phyloP scores from a whole-genome alignment of 2,329 filamentous ascomycete species.

The Colletotrichum paranaense region DNA sequence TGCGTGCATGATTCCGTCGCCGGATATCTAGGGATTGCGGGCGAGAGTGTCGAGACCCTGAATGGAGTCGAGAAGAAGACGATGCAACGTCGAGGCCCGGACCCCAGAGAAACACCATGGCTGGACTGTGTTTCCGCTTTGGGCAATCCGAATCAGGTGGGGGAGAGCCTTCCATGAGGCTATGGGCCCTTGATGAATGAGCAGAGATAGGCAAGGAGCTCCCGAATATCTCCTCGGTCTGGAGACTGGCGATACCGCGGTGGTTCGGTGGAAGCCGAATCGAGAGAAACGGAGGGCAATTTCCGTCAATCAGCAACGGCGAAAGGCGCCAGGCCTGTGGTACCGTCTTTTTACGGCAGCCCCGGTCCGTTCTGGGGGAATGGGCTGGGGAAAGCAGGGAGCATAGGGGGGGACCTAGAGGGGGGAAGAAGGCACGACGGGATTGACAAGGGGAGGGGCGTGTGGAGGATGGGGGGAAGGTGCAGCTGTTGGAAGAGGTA shows the following conservation, averaged over 20 bases:
- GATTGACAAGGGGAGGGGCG: neutral
- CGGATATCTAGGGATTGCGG: neutral
- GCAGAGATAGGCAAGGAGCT: conserved; percentile 6
- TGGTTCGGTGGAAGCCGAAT: neutral
- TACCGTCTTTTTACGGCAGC: neutral
- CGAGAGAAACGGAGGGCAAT: conserved; percentile 1
- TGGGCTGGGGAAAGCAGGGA: neutral
- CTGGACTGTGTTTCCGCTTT: neutral
- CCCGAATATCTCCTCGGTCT: neutral
- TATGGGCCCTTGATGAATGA: neutral
- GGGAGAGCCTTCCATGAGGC: neutral
- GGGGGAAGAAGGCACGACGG: neutral
- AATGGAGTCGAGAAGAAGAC: neutral
- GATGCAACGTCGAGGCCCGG: neutral
- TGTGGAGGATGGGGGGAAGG: neutral
- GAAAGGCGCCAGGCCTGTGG: conserved; percentile 9
- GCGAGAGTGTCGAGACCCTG: neutral
- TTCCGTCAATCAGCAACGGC: conserved; percentile 28
- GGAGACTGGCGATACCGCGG: neutral
- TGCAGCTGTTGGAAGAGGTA: conserved; percentile 5
- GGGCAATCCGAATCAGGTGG: neutral
- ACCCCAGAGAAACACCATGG: neutral
- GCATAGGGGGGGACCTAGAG: conserved; percentile 1
- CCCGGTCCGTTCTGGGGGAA: neutral
- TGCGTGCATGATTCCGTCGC: conserved; percentile 14